Conservation (phyloP, 148 eudicot species). For the Vaccinium macrocarpon region DNA sequence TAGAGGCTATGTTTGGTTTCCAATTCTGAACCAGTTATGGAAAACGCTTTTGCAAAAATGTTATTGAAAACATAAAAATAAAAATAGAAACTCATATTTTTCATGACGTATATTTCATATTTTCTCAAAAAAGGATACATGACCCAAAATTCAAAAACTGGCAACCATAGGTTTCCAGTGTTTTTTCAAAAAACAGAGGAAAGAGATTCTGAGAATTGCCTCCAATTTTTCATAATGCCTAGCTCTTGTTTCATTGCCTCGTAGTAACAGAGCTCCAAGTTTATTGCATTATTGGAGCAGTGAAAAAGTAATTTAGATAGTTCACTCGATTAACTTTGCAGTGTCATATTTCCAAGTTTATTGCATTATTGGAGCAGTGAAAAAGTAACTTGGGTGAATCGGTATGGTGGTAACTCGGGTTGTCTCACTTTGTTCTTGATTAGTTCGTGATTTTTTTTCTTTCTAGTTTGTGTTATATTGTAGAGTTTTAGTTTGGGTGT, state of each 20-base stretch:
- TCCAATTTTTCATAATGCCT: neutral
- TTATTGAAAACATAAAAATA: neutral
- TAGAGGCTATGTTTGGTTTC: neutral
- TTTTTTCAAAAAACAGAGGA: neutral
- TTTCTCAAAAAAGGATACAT: neutral
- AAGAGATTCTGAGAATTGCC: neutral
- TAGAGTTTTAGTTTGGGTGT: no score
- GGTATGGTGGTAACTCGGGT: no score
- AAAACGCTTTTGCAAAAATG: neutral
- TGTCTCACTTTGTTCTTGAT: no score
- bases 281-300: neutral
- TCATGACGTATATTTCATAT: neutral
- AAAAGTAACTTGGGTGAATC: no score
- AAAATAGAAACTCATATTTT: neutral
- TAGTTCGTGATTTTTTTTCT: no score
- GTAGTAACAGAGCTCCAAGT: slow-evolving; percentile 2
- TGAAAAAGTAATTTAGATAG: neutral
- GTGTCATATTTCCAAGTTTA: no score
- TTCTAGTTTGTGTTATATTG: no score
- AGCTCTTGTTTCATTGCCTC: neutral
- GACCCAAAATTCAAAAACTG: neutral
- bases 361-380: no score
- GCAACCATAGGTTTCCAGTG: neutral
- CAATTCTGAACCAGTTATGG: neutral
- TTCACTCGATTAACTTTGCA: no score